Evolutionary conservation across 108 stramenopile species (phyloP).

Genomic region (Nannochloropsis salina): DNA sequence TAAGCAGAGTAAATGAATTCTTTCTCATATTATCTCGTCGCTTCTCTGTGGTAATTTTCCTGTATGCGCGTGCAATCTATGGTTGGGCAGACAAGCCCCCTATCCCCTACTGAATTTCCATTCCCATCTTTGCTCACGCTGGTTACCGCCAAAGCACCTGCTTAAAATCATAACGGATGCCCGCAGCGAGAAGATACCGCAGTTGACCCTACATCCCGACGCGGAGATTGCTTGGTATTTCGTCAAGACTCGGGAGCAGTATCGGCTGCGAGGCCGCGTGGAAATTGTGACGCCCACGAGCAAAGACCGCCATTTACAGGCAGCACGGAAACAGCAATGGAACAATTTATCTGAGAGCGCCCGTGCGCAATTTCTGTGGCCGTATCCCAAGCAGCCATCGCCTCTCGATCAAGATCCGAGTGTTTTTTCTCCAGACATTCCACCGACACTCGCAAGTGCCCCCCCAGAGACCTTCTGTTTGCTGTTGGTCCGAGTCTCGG

Average conservation of each 20-base stretch:
- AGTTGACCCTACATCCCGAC: not conserved
- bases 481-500: not conserved
- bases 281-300: not conserved
- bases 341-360: not conserved
- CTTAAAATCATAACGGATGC: not conserved
- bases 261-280: not conserved
- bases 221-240: constrained; percentile 14
- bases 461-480: not conserved
- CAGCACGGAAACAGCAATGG: not conserved
- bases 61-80: not conserved
- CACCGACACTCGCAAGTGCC: not conserved
- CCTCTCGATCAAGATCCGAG: not conserved
- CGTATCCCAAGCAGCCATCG: not conserved
- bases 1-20: not conserved
- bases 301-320: not conserved
- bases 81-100: not conserved
- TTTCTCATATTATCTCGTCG: not conserved
- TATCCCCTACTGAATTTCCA: not conserved
- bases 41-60: not conserved
- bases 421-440: not conserved
- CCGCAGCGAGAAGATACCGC: not conserved
- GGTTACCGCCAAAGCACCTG: not conserved
- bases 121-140: not conserved
- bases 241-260: not conserved
- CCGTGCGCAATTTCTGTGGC: not conserved